Evolutionary conservation across 352 stramenopile species (phyloP), one percentile per base, ranked within the genome.

Genomic region (Pythium plurisporium): DNA sequence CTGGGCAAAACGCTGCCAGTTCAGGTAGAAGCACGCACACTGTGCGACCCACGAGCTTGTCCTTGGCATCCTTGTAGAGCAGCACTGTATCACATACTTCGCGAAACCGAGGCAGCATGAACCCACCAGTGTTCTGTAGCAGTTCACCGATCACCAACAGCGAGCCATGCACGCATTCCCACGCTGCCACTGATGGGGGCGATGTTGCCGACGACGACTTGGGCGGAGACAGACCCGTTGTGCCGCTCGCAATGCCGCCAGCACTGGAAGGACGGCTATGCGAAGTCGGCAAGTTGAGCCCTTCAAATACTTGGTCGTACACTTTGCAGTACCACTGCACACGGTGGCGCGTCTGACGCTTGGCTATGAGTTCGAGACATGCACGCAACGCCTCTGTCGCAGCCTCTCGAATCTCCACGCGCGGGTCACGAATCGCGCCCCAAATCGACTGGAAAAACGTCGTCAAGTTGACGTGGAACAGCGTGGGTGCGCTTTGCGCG

Each of bases 71-170:
- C 30, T 92, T 95, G 70, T 98, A 98, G 9, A 84, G 73, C 41
- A 99, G 61, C 2, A 99, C 92, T 6, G 90, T 96, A 41, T 93
- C 77, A 51, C 96, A 98, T 19, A 98, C 81, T 80, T 98, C 94
- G 51, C 96, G 91, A 67, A 98, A 99, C 6, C 97, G 83, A 8
- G 97, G 96, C 27, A 98, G 74, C 84, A 99, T 98, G 67, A 99
- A 99, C n/a, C 82, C 70, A 2, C 93, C 83, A 5, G 96, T 97
- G 64, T 98, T 89, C 10, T 96, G 76, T 27, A 99, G 75, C 55
- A 99, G 83, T 49, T 98, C 92, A 26, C 85, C 82, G 22, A 99
- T 91, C 9, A 97, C 90, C 1, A 99, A 71, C 20, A 99, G 71
- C 7, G 95, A 98, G 11, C 96, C 97, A 65, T 99, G 97, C 0